These are phyloP conservation scores for Xylaria sp. DNA, from an alignment of 2,329 filamentous ascomycete genomes.

Conservation along the genomic window DNA sequence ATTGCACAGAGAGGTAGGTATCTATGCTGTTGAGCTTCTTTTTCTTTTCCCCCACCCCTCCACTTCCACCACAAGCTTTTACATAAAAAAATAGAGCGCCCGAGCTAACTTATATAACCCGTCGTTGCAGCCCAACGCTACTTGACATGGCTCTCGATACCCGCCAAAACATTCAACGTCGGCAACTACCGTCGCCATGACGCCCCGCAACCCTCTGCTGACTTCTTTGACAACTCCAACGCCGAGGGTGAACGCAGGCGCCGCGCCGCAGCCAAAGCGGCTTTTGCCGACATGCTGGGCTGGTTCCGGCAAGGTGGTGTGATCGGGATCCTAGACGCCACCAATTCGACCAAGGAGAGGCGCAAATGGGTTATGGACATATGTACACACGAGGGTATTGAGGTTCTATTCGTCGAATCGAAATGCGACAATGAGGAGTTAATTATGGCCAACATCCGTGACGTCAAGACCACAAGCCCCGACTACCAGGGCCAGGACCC, in stretches of 20 bases:
- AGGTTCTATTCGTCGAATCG: conserved; percentile 95
- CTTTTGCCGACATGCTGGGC: conserved; percentile 88
- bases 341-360: conserved; percentile 90
- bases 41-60: background rate
- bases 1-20: conserved; percentile 90
- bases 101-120: conserved; percentile 9
- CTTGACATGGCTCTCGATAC: conserved; percentile 94
- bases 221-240: conserved; percentile 94
- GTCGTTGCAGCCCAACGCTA: conserved; percentile 77
- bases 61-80: background rate
- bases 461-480: conserved; percentile 95
- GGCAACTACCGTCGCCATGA: conserved; percentile 91
- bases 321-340: conserved; percentile 94
- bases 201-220: conserved; percentile 87
- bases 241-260: conserved; percentile 88
- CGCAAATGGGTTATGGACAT: conserved; percentile 89
- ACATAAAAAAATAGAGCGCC: background rate
- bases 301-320: conserved; percentile 86
- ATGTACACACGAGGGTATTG: conserved; percentile 76
- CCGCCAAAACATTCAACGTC: conserved; percentile 95
- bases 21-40: background rate
- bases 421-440: conserved; percentile 95
- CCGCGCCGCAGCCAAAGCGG: conserved; percentile 86
- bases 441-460: conserved; percentile 97
- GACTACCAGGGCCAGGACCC: conserved; percentile 96